Conservation (phyloP, 1,284 basidiomycete genomes). For the Lignosus rhinocerotis region DNA sequence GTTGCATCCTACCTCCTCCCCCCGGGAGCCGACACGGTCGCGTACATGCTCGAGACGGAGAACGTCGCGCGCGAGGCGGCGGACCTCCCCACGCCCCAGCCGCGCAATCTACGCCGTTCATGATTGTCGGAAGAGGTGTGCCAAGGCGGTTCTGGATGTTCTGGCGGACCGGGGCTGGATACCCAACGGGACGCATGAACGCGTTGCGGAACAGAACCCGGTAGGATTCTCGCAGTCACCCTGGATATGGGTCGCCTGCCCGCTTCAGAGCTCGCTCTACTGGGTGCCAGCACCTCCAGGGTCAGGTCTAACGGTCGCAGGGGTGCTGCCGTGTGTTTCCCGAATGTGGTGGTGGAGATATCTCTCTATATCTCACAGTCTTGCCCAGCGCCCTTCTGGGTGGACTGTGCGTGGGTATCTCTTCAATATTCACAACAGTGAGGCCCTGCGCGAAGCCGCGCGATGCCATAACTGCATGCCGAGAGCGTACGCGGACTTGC, state of each 20-base stretch:
- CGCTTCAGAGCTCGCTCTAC: not conserved
- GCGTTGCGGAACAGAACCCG: not conserved
- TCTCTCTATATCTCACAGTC: no score
- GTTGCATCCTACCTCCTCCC: not conserved
- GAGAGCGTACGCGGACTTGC: not conserved
- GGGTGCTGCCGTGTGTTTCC: not conserved
- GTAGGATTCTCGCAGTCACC: not conserved
- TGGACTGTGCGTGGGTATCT: not conserved
- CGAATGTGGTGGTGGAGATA: not conserved
- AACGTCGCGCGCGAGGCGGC: constrained; percentile 10
- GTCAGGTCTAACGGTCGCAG: not conserved
- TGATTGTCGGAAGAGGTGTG: not conserved
- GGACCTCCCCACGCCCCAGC: not conserved
- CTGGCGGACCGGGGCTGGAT: not conserved
- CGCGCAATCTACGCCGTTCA: constrained; percentile 1
- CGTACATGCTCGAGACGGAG: constrained; percentile 5
- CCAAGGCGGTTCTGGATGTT: not conserved
- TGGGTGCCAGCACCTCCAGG: not conserved
- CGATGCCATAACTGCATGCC: not conserved
- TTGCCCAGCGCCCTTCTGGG: not conserved
- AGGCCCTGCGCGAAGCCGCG: not conserved
- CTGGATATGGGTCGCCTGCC: not conserved
- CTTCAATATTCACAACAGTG: no score
- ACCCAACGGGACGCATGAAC: not conserved
- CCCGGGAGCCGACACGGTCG: constrained; percentile 13